Conservation (phyloP, 2,329 filamentous ascomycete species). For the Fusarium odoratissimum region DNA sequence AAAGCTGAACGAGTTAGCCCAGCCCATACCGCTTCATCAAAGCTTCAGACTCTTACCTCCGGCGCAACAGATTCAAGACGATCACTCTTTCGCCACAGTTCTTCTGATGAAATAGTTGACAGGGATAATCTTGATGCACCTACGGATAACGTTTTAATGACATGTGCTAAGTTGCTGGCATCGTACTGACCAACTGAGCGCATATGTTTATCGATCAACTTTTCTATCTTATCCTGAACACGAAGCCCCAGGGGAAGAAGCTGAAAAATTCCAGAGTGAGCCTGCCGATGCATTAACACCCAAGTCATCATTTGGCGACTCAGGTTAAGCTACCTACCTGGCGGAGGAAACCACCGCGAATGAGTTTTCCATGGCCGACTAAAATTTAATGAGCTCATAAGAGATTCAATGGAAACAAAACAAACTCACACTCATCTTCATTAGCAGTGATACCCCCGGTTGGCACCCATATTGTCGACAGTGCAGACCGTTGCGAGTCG, state of each 20-base stretch:
- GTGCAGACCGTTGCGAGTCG: slow-evolving; percentile 47
- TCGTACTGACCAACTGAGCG: slow-evolving; percentile 67
- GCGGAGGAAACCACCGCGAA: slow-evolving; percentile 78
- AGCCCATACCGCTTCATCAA: slow-evolving; percentile 25
- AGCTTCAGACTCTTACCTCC: slow-evolving; percentile 66
- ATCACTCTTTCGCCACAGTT: slow-evolving; percentile 86
- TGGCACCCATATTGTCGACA: slow-evolving; percentile 84
- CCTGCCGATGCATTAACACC: slow-evolving; percentile 56
- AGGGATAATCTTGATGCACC: slow-evolving; percentile 85
- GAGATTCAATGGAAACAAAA: background rate
- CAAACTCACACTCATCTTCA: slow-evolving; percentile 62
- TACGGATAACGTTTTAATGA: slow-evolving; percentile 45
- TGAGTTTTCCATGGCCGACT: slow-evolving; percentile 75
- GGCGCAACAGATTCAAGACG: slow-evolving; percentile 76
- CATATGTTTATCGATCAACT: slow-evolving; percentile 92
- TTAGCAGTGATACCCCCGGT: slow-evolving; percentile 74
- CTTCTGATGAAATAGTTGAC: slow-evolving; percentile 86
- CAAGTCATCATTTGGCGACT: slow-evolving; percentile 4
- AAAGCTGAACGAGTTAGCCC: slow-evolving; percentile 68
- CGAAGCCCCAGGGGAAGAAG: slow-evolving; percentile 86
- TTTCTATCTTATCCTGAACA: slow-evolving; percentile 89
- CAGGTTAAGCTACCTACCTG: slow-evolving; percentile 71
- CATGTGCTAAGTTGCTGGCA: background rate
- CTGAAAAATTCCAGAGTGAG: slow-evolving; percentile 92
- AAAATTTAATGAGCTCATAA: slow-evolving; percentile 33